Conservation (phyloP, 257 asterid species). For the Perilla frutescens region DNA sequence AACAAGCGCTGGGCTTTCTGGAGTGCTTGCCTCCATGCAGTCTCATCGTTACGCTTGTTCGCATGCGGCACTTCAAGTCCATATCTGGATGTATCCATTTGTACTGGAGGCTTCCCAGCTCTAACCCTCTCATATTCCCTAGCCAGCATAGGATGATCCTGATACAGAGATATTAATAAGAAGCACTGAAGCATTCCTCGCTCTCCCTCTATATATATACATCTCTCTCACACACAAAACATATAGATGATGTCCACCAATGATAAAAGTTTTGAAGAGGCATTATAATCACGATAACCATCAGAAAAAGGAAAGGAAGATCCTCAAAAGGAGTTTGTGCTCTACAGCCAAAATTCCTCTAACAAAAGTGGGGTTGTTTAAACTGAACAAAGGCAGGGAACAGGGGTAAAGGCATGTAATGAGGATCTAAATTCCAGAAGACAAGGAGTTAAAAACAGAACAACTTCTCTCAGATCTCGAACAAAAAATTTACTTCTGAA, state of each 20-base stretch:
- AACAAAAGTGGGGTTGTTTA: not conserved
- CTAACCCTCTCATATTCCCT: constrained; percentile 93
- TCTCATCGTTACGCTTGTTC: constrained; percentile 88
- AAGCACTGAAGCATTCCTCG: constrained; percentile 1
- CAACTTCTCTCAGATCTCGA: constrained; percentile 24
- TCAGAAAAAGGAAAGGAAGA: not conserved
- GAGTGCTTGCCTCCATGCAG: constrained; percentile 87
- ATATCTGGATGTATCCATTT: constrained; percentile 86
- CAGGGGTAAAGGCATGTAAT: not conserved
- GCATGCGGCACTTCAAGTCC: constrained; percentile 79
- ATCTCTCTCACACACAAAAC: not conserved
- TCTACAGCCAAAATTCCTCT: not conserved
- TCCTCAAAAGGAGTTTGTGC: not conserved
- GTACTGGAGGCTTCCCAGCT: constrained; percentile 94
- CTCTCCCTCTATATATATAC: not conserved
- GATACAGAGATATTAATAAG: constrained; percentile 27
- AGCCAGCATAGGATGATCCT: constrained; percentile 98
- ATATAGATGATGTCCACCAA: not conserved
- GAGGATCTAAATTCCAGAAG: not conserved
- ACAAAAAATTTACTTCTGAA: not conserved
- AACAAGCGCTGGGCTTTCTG: constrained; percentile 89
- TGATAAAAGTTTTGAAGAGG: constrained; percentile 1
- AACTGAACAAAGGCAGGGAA: constrained; percentile 3
- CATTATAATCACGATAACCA: constrained; percentile 15
- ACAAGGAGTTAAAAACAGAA: not conserved